These are phyloP conservation scores for Cornus florida DNA, from an alignment of 148 eudicot species.

Conservation along the genomic window DNA sequence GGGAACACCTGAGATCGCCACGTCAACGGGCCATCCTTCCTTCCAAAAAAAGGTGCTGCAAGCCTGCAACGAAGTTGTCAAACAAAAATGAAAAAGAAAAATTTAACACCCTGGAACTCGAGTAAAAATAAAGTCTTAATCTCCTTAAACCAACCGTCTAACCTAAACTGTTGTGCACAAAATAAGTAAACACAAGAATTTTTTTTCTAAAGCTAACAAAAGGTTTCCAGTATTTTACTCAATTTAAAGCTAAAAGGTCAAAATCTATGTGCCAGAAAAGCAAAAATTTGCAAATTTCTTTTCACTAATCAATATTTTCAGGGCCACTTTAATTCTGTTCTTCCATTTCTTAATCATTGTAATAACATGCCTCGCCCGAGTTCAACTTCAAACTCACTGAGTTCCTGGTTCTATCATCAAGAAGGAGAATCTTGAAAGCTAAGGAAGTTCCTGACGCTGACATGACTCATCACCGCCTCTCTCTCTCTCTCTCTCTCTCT, in stretches of 20 bases:
- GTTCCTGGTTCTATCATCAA: neutral
- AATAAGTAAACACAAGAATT: no score
- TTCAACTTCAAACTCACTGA: neutral
- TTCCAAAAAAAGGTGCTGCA: no score
- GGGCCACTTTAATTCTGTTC: constrained; percentile 1
- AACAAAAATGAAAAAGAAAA: no score
- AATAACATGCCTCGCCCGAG: neutral
- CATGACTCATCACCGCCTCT: neutral
- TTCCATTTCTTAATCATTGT: neutral
- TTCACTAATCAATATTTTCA: constrained; percentile 1
- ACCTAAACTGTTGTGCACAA: no score
- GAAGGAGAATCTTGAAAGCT: constrained; percentile 9
- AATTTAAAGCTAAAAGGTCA: neutral
- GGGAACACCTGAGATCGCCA: no score
- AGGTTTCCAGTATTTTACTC: neutral
- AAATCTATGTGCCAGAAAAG: neutral
- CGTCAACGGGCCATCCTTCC: no score
- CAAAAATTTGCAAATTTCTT: constrained; percentile 6
- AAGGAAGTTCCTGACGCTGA: constrained; percentile 1
- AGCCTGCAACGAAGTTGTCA: no score
- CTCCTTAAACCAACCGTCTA: no score
- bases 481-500: neutral
- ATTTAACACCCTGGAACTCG: no score
- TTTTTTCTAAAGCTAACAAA: neutral
- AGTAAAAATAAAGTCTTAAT: no score